Conservation (phyloP, 164 flowering plant genomes). For the Liriodendron chinense region DNA sequence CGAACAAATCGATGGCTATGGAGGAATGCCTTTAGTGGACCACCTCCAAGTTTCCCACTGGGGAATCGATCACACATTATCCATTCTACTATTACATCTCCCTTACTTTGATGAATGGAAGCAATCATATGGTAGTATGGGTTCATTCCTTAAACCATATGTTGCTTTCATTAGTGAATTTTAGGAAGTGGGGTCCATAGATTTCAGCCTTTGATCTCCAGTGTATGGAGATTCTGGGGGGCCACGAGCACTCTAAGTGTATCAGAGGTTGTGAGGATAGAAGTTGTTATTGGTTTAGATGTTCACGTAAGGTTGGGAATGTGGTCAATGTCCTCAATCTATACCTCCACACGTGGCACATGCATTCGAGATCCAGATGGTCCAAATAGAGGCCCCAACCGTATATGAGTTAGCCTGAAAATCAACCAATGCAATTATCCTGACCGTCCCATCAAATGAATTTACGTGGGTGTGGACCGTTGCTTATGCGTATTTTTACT, state of each 20-base stretch:
- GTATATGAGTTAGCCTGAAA: too few relatives aligned
- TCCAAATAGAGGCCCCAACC: too few relatives aligned
- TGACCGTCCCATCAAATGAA: too few relatives aligned
- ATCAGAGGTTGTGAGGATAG: too few relatives aligned
- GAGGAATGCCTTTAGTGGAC: conserved; percentile 63
- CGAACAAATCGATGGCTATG: conserved; percentile 33
- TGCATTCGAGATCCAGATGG: too few relatives aligned
- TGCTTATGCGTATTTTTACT: background rate
- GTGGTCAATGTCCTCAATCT: too few relatives aligned
- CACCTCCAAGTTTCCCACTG: conserved; percentile 74
- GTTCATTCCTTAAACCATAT: background rate
- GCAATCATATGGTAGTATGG: conserved; percentile 50
- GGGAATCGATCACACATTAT: conserved; percentile 67
- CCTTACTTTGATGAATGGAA: conserved; percentile 78
- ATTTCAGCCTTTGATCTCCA: too few relatives aligned
- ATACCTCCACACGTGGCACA: too few relatives aligned
- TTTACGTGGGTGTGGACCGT: background rate
- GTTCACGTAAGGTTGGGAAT: background rate
- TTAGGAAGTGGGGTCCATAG: too few relatives aligned
- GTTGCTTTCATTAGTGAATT: background rate
- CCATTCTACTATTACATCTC: conserved; percentile 57
- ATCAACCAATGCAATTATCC: too few relatives aligned
- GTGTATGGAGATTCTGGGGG: too few relatives aligned
- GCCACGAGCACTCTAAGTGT: too few relatives aligned
- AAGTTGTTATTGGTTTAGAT: background rate